Conservation (phyloP, 2,329 filamentous ascomycete genomes). For the Mollisia scopiformis region DNA sequence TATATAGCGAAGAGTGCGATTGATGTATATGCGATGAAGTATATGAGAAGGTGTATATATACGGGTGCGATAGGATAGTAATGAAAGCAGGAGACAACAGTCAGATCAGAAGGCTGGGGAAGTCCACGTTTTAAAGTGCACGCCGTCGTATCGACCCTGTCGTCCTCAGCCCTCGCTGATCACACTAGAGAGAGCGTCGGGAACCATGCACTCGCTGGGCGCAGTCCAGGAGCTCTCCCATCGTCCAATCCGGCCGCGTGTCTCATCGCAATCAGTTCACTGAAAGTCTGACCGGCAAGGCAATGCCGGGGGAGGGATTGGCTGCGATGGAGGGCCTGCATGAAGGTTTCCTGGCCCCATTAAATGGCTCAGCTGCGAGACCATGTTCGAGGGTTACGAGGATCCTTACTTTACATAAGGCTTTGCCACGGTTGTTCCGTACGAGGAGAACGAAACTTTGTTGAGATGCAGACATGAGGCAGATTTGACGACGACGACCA, state of each 20-base stretch:
- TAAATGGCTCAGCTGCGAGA: background rate
- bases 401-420: background rate
- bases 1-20: background rate
- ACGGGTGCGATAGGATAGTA: background rate
- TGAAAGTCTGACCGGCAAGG: constrained; percentile 12
- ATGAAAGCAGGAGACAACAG: background rate
- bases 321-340: constrained; percentile 1
- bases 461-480: background rate
- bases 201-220: background rate
- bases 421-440: background rate
- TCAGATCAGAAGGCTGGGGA: constrained; percentile 3
- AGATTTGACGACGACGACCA: background rate
- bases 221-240: background rate
- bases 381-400: constrained; percentile 1
- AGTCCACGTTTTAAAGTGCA: constrained; percentile 4
- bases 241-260: constrained; percentile 16
- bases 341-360: background rate
- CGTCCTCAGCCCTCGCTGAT: background rate
- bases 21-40: background rate
- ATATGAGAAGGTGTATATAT: background rate
- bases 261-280: constrained; percentile 7
- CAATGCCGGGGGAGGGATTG: constrained; percentile 10
- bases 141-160: background rate
- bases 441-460: too few relatives aligned
- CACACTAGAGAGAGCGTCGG: background rate